These are phyloP conservation scores for Fusarium sp. DNA, from an alignment of 2,329 filamentous ascomycete species.

Conservation along the genomic window DNA sequence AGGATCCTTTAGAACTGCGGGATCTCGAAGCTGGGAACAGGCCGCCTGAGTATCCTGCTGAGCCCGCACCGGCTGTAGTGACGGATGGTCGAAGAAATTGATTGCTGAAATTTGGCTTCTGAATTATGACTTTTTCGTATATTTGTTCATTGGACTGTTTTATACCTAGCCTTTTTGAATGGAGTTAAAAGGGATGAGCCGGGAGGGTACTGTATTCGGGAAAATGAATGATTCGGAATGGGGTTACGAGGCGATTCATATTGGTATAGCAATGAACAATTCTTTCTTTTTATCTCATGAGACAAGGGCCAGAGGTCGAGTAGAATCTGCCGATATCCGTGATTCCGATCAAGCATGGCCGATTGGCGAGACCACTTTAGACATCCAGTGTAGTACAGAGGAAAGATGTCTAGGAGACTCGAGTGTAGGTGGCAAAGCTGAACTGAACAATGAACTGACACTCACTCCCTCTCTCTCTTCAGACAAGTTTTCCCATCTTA, in stretches of 20 bases:
- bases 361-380: background rate
- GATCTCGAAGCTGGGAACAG: conserved; percentile 44
- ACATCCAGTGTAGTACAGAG: background rate
- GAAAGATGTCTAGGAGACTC: background rate
- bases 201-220: too few relatives aligned
- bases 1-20: conserved; percentile 38
- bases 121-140: background rate
- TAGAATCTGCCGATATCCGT: background rate
- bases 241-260: background rate
- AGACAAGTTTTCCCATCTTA: background rate
- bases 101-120: background rate
- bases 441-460: background rate
- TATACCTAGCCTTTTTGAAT: background rate
- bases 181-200: background rate
- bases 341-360: background rate
- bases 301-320: background rate
- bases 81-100: conserved; percentile 33
- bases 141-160: background rate
- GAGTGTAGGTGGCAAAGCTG: background rate
- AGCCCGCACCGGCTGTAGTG: conserved; percentile 42
- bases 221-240: background rate
- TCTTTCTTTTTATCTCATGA: background rate
- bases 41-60: conserved; percentile 48
- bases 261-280: background rate
- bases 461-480: background rate